phyloP scores from a whole-genome alignment of 2,329 filamentous ascomycete genomes.

The Penicillium sp. region DNA sequence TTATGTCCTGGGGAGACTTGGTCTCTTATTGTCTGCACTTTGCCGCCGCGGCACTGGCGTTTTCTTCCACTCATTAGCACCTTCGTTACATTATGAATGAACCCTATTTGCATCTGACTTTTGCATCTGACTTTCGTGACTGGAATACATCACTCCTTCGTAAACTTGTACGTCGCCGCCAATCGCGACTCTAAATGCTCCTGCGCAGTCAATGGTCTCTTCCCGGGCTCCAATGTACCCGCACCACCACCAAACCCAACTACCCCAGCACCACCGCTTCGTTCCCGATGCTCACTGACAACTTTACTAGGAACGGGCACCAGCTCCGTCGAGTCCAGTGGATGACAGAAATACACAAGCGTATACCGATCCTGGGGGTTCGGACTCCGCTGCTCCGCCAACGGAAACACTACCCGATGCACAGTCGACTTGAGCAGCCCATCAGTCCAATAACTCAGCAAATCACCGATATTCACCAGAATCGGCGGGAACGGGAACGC shows the following conservation, averaged over 20 bases:
- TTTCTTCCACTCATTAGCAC: constrained; percentile 16
- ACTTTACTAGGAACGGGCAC: constrained; percentile 52
- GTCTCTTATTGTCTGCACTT: constrained; percentile 21
- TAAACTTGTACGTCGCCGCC: constrained; percentile 54
- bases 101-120: constrained; percentile 11
- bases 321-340: constrained; percentile 51
- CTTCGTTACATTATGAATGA: constrained; percentile 14
- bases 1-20: constrained; percentile 19
- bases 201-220: constrained; percentile 50
- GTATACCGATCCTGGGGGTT: constrained; percentile 50
- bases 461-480: constrained; percentile 66
- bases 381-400: constrained; percentile 36
- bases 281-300: constrained; percentile 41
- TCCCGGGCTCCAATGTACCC: constrained; percentile 28
- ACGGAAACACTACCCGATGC: constrained; percentile 75
- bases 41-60: constrained; percentile 23
- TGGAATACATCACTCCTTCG: constrained; percentile 16
- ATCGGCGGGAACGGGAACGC: constrained; percentile 60
- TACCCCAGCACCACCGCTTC: constrained; percentile 25
- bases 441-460: constrained; percentile 82
- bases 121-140: constrained; percentile 5
- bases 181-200: constrained; percentile 56
- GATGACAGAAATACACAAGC: constrained; percentile 61
- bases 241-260: constrained; percentile 42
- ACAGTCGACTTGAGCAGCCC: constrained; percentile 81